Percentiles rank a stretch among this genome's conserved stretches.
Conservation (phyloP, 176 grass and related monocot genomes). For the Urochloa ruziziensis region DNA sequence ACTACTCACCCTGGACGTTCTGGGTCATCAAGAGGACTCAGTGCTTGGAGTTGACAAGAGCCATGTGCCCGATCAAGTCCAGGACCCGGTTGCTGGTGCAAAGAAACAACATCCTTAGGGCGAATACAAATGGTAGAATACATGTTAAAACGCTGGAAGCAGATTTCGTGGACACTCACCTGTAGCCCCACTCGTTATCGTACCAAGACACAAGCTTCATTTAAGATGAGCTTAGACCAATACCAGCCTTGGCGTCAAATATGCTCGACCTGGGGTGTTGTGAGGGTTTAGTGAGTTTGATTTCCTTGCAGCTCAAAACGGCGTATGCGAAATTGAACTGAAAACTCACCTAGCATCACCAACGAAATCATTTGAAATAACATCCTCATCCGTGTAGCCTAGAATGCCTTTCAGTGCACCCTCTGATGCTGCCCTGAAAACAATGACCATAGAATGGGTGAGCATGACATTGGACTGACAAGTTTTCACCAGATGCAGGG, state of each 20-base stretch:
- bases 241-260: slow-evolving; percentile 87
- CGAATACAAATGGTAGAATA: neutral
- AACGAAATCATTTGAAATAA: slow-evolving; percentile 89
- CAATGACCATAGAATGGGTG: neutral
- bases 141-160: neutral
- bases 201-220: slow-evolving; percentile 96
- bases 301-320: neutral
- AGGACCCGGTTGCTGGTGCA: slow-evolving; percentile 72
- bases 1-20: neutral
- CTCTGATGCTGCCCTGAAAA: slow-evolving; percentile 70
- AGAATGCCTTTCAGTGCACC: slow-evolving; percentile 74
- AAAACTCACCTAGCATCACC: slow-evolving; percentile 61
- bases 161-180: slow-evolving; percentile 23
- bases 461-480: neutral
- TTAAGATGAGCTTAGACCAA: slow-evolving; percentile 74
- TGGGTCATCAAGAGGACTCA: neutral
- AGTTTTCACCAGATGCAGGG: neutral
- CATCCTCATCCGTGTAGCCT: slow-evolving; percentile 89
- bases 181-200: slow-evolving; percentile 94
- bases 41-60: slow-evolving; percentile 46
- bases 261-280: slow-evolving; percentile 63
- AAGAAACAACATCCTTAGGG: neutral
- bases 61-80: slow-evolving; percentile 86
- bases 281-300: neutral
- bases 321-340: neutral